Evolutionary conservation across 768 basidiomycete genomes (phyloP).

Genomic region (Lepiota brunneoincarnata): DNA sequence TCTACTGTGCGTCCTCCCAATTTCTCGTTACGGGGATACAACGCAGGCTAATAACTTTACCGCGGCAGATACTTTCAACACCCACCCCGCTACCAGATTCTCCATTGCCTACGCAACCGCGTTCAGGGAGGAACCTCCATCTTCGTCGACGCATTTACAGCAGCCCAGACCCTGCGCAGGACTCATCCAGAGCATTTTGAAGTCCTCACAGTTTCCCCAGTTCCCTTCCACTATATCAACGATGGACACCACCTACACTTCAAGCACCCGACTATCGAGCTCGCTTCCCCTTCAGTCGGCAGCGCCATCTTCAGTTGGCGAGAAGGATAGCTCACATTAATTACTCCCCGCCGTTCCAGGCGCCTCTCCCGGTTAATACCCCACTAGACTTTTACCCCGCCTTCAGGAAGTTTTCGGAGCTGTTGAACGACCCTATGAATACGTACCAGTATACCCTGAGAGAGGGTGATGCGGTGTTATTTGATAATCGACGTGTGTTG

Average conservation of each 20-base stretch:
- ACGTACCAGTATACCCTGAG: constrained; percentile 62
- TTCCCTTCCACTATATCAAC: constrained; percentile 91
- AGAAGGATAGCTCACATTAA: constrained; percentile 66
- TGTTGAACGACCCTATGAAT: constrained; percentile 51
- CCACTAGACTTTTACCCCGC: constrained; percentile 60
- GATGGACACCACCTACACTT: constrained; percentile 80
- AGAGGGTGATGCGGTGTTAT: constrained; percentile 86
- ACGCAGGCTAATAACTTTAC: neutral
- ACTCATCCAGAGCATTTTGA: constrained; percentile 51
- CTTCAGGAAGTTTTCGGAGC: constrained; percentile 53
- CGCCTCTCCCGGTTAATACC: constrained; percentile 59
- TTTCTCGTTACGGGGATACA: neutral
- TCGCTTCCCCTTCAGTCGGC: constrained; percentile 28
- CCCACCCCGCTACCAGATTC: constrained; percentile 89
- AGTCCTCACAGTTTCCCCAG: constrained; percentile 55
- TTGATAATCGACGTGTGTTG: constrained; percentile 88
- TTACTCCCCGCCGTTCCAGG: constrained; percentile 96
- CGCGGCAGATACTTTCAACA: constrained; percentile 77
- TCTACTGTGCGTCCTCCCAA: constrained; percentile 62
- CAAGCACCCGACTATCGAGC: constrained; percentile 74
- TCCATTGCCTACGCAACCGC: constrained; percentile 86
- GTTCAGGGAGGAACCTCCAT: constrained; percentile 82
- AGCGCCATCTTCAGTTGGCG: constrained; percentile 14
- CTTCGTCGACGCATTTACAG: constrained; percentile 80
- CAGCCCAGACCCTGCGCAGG: constrained; percentile 51